phyloP scores from a whole-genome alignment of 345 rosid genomes.

The Murraya koenigii region DNA sequence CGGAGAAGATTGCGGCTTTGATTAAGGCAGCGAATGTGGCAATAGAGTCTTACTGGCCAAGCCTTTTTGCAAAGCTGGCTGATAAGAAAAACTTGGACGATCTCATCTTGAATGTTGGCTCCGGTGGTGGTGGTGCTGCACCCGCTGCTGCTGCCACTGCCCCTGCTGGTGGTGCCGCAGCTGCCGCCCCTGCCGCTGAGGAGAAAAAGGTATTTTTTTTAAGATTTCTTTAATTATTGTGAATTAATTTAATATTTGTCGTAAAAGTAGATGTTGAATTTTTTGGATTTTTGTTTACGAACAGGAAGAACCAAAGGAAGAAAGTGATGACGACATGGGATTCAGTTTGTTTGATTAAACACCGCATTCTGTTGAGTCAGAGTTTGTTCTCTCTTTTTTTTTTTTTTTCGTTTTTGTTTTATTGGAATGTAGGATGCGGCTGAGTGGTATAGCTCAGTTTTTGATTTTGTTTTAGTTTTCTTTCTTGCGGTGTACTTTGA shows the following conservation, averaged over 20 bases:
- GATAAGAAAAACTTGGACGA: neutral
- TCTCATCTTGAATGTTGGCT: neutral
- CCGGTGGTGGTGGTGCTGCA: neutral
- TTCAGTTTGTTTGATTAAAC: neutral
- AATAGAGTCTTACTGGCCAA: constrained; percentile 67
- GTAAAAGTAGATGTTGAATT: neutral
- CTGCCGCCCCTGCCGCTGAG: neutral
- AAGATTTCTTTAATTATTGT: too few relatives aligned
- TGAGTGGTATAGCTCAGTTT: neutral
- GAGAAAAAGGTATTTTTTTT: neutral
- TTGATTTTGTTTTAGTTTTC: neutral
- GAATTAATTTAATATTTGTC: neutral
- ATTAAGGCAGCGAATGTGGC: constrained; percentile 49
- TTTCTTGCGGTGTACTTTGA: neutral
- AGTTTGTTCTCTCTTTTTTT: neutral
- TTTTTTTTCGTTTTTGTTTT: neutral
- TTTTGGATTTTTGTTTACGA: neutral
- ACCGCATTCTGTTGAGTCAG: neutral
- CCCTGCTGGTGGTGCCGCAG: neutral
- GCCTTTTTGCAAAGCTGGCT: constrained; percentile 55
- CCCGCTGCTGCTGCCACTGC: neutral
- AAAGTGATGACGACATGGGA: neutral
- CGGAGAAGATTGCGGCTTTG: constrained; percentile 58
- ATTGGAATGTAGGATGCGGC: neutral
- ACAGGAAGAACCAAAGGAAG: neutral